Base-by-base conservation (phyloP, 495 filamentous ascomycete genomes). In the Penicillium malachiteum region DNA sequence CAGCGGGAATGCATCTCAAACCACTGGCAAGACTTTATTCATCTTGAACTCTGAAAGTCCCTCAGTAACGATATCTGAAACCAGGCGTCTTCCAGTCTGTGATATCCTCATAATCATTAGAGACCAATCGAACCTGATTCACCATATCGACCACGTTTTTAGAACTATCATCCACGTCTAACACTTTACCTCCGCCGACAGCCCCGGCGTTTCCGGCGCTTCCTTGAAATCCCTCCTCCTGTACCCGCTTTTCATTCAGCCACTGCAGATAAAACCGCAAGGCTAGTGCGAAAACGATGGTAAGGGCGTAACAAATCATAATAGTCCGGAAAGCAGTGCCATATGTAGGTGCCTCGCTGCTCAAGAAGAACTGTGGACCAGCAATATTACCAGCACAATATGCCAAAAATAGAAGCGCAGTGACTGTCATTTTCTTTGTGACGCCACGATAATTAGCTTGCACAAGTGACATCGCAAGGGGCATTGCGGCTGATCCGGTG, bases 381-480 rank as follows among this genome's bases (percentile, higher is more conserved):
- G 66, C 62, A 32, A 77, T 75, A 17, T 77, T 77, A 0, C 74
- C 74, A 0, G 67, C 64, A 31, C 72, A 77, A 8, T 73, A 74
- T n/a, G 64, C 72, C 8, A 75, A 57, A 35, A 77, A 75, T 17
- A 74, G 65, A 47, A 74, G 48, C 1, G 74, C 75, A 0, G 76
- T 77, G 38, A 80, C 66, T 0, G 76, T 73, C 54, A 77, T 77
- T 58, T 87, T 87, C 68, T 88, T 88, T 3, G 85, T 87, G 60
- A 85, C 86, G 12, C 85, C 85, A 2, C 81, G 80, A 16, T 86
- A 80, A 54, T 88, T 87, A 7, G 77, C 78, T 3, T 76, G 75
- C 11, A 85, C 79, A 1, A 85, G 66, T 1, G 78, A 78, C 50
- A 87, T 71, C 0, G 82, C 57, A 11, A 81, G 75, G 0, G 85